Evolutionary conservation across 176 grass and related monocot species (phyloP).

Genomic region (Pontederia paniculata): DNA sequence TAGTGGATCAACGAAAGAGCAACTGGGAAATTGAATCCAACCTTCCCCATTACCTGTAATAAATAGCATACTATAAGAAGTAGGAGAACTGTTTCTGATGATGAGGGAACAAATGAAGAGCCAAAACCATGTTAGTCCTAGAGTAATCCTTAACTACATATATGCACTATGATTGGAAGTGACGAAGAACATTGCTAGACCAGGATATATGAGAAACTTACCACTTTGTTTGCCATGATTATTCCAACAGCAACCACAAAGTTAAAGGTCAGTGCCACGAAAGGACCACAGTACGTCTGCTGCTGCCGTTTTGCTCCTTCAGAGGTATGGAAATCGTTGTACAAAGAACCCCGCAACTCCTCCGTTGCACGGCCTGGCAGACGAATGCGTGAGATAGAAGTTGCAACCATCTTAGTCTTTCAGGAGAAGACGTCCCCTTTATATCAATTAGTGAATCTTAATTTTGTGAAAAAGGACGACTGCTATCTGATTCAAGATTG

Average conservation of each 20-base stretch:
- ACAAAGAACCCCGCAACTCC: slow-evolving; percentile 53
- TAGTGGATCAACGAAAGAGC: slow-evolving; percentile 91
- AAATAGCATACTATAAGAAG: neutral
- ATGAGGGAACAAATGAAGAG: too few species aligned
- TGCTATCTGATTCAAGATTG: neutral
- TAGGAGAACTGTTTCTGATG: too few species aligned
- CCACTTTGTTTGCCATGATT: slow-evolving; percentile 99
- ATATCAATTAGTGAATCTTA: neutral
- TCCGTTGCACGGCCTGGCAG: slow-evolving; percentile 56
- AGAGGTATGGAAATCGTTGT: slow-evolving; percentile 83
- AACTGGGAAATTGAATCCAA: slow-evolving; percentile 94
- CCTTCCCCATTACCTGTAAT: slow-evolving; percentile 67
- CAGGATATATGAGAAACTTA: slow-evolving; percentile 18
- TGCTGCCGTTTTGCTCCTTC: slow-evolving; percentile 88
- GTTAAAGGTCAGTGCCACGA: slow-evolving; percentile 74
- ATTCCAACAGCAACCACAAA: slow-evolving; percentile 85
- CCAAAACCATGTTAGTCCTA: too few species aligned
- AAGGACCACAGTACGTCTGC: slow-evolving; percentile 67
- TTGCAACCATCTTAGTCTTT: neutral
- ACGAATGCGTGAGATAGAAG: neutral
- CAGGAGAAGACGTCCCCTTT: neutral
- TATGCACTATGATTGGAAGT: too few species aligned
- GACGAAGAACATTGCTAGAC: neutral
- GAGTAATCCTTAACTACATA: too few species aligned
- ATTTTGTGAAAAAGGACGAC: neutral